Percentiles rank a stretch among this genome's conserved stretches.
These are phyloP conservation scores for Hamamelis virginiana DNA, from an alignment of 164 flowering plant genomes.

Conservation along the genomic window DNA sequence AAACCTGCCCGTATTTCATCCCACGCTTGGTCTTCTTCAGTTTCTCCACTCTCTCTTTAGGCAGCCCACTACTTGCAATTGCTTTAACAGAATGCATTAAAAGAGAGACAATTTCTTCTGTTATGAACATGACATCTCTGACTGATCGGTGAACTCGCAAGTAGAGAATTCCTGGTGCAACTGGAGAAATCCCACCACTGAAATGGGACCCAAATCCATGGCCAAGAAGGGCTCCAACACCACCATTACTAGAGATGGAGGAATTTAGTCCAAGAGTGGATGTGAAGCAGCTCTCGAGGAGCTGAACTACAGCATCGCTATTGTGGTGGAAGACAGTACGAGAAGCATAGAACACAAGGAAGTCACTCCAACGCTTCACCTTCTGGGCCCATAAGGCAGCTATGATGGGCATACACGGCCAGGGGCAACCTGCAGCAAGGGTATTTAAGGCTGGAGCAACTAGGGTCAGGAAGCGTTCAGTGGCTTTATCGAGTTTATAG, in stretches of 20 bases:
- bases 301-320: slow-evolving; percentile 87
- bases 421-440: slow-evolving; percentile 92
- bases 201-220: slow-evolving; percentile 83
- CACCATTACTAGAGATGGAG: slow-evolving; percentile 53
- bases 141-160: slow-evolving; percentile 70
- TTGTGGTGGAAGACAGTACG: slow-evolving; percentile 89
- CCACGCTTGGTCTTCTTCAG: slow-evolving; percentile 56
- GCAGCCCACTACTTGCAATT: slow-evolving; percentile 46
- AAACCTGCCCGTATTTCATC: slow-evolving; percentile 59
- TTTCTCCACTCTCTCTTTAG: slow-evolving; percentile 37
- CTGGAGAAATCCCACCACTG: slow-evolving; percentile 76
- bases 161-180: slow-evolving; percentile 90
- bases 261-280: slow-evolving; percentile 65
- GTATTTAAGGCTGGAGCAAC: slow-evolving; percentile 77
- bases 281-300: slow-evolving; percentile 82
- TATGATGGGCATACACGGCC: slow-evolving; percentile 99
- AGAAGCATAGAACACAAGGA: slow-evolving; percentile 83
- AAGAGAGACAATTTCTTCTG: slow-evolving; percentile 70
- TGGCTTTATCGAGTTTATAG: slow-evolving; percentile 75
- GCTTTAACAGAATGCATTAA: slow-evolving; percentile 71
- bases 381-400: slow-evolving; percentile 95
- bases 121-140: slow-evolving; percentile 68
- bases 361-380: slow-evolving; percentile 92
- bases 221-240: slow-evolving; percentile 89
- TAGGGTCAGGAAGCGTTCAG: slow-evolving; percentile 74